Conservation (phyloP, 2,329 filamentous ascomycete species). For the Knufia petricola region DNA sequence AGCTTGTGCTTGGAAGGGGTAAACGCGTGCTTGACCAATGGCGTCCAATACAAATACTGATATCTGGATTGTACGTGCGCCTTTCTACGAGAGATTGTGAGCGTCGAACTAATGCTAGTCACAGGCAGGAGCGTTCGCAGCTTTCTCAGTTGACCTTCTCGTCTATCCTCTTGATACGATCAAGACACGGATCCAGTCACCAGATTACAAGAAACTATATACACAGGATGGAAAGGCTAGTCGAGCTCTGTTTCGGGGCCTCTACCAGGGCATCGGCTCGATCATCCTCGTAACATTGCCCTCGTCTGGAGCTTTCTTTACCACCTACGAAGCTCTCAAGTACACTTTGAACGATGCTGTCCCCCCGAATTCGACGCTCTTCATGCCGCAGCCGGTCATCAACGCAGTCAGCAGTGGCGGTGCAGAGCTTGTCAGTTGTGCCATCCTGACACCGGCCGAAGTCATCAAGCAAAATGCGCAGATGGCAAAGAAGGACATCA, state of each 20-base stretch:
- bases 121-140: slow-evolving; percentile 74
- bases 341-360: slow-evolving; percentile 45
- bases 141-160: slow-evolving; percentile 74
- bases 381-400: slow-evolving; percentile 57
- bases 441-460: slow-evolving; percentile 79
- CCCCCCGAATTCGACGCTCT: slow-evolving; percentile 34
- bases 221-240: slow-evolving; percentile 33
- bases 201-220: slow-evolving; percentile 61
- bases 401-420: slow-evolving; percentile 64
- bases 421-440: slow-evolving; percentile 75
- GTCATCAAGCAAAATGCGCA: slow-evolving; percentile 92
- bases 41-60: slow-evolving; percentile 45
- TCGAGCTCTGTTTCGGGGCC: slow-evolving; percentile 54
- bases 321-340: slow-evolving; percentile 75
- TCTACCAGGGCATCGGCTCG: slow-evolving; percentile 82
- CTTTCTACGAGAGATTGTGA: slow-evolving; percentile 2
- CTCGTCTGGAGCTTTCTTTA: slow-evolving; percentile 83
- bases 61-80: slow-evolving; percentile 45
- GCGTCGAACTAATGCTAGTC: background rate
- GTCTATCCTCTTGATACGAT: slow-evolving; percentile 84
- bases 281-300: slow-evolving; percentile 80
- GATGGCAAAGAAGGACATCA: slow-evolving; percentile 48
- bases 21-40: slow-evolving; percentile 25
- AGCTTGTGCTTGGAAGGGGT: background rate
- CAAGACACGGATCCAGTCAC: slow-evolving; percentile 76